These are phyloP conservation scores for Camelina laxa DNA, from an alignment of 345 rosid genomes.

Conservation along the genomic window DNA sequence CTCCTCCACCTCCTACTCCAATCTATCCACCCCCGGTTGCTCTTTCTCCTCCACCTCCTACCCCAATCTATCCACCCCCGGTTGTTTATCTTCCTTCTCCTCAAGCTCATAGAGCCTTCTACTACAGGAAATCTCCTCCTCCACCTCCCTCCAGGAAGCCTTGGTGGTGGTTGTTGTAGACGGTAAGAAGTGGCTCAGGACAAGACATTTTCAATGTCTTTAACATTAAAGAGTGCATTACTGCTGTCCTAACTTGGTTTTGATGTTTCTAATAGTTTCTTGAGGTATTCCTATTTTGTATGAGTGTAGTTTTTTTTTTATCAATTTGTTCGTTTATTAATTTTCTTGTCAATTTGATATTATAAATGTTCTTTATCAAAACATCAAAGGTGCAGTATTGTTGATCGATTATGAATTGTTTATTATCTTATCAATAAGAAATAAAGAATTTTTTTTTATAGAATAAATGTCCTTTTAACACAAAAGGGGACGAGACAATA, in stretches of 20 bases:
- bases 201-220: background rate
- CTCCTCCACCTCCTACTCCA: conserved; percentile 19
- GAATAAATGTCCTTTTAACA: background rate
- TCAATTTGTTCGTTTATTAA: background rate
- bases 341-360: background rate
- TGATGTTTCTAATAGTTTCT: conserved; percentile 1
- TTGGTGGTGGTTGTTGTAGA: conserved; percentile 43
- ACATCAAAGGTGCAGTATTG: background rate
- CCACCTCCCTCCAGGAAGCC: conserved; percentile 37
- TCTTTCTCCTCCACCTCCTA: conserved; percentile 25
- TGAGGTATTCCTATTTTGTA: background rate
- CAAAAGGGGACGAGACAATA: background rate
- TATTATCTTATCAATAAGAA: background rate
- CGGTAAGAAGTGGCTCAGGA: conserved; percentile 2
- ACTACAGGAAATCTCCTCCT: conserved; percentile 35
- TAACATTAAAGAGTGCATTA: background rate
- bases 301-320: background rate
- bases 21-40: conserved; percentile 4
- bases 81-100: conserved; percentile 17
- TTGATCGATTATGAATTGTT: background rate
- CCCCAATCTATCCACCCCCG: background rate
- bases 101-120: conserved; percentile 32
- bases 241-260: conserved; percentile 13
- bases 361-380: background rate
- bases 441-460: background rate